Conservation (phyloP, 352 stramenopile species). For the Phytopythium litorale region DNA sequence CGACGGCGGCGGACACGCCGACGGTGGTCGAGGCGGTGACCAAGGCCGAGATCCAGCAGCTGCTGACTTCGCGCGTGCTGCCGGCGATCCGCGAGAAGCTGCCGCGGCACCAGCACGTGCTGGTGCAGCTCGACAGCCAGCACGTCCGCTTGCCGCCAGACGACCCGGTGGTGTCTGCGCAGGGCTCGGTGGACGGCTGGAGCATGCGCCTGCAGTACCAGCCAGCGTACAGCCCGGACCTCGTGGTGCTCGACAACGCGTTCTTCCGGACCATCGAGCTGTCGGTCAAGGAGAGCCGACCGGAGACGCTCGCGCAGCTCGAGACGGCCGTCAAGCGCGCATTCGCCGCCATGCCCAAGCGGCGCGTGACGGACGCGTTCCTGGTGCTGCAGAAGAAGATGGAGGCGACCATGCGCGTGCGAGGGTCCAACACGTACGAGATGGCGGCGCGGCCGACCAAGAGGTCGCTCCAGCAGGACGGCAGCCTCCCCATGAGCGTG, state of each 20-base stretch:
- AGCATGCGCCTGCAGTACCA: conserved; percentile 37
- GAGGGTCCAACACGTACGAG: conserved; percentile 31
- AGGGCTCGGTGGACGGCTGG: conserved; percentile 26
- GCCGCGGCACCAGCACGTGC: conserved; percentile 15
- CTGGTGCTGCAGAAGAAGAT: conserved; percentile 35
- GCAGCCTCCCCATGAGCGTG: conserved; percentile 33
- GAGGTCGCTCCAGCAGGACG: conserved; percentile 26
- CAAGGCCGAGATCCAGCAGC: conserved; percentile 30
- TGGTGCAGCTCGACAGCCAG: conserved; percentile 37
- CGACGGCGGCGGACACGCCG: conserved; percentile 9
- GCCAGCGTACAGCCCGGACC: conserved; percentile 31
- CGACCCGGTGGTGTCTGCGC: conserved; percentile 24
- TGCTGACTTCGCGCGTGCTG: conserved; percentile 29
- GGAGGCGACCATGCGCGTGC: conserved; percentile 29
- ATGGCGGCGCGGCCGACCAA: conserved; percentile 22
- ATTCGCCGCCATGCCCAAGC: conserved; percentile 17
- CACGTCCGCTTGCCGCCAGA: conserved; percentile 29
- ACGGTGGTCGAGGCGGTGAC: conserved; percentile 19
- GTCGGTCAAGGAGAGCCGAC: conserved; percentile 12
- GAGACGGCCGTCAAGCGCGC: conserved; percentile 19
- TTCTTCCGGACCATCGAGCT: conserved; percentile 28
- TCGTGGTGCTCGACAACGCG: conserved; percentile 27
- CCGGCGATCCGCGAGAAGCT: conserved; percentile 34
- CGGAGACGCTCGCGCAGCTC: conserved; percentile 17
- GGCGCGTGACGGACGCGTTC: conserved; percentile 21